Conservation (phyloP, 2,329 filamentous ascomycete genomes). For the Westerdykella aurantiaca region DNA sequence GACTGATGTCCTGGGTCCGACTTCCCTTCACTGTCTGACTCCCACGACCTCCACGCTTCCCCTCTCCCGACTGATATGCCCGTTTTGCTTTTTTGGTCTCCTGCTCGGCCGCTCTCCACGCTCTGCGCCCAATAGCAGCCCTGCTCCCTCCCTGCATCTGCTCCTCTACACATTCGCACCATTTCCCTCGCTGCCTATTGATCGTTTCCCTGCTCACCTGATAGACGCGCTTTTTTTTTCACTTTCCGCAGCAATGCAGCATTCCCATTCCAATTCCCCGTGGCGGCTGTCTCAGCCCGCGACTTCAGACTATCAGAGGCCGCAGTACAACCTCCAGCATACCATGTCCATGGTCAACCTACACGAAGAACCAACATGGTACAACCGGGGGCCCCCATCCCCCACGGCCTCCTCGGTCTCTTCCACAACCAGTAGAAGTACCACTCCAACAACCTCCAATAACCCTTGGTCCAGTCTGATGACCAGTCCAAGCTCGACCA, state of each 20-base stretch:
- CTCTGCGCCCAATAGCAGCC: constrained; percentile 16
- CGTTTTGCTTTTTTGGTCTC: constrained; percentile 26
- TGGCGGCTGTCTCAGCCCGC: constrained; percentile 27
- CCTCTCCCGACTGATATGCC: constrained; percentile 20
- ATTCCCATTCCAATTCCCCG: constrained; percentile 30
- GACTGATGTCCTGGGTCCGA: constrained; percentile 26
- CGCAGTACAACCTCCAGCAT: constrained; percentile 33
- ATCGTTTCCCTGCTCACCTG: constrained; percentile 16
- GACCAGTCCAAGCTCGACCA: constrained; percentile 20
- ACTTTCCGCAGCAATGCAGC: constrained; percentile 29
- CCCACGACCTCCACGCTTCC: constrained; percentile 16
- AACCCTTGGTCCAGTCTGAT: constrained; percentile 37
- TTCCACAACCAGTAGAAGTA: constrained; percentile 33
- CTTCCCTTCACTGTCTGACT: constrained; percentile 17
- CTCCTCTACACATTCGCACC: constrained; percentile 11
- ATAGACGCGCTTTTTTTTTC: constrained; percentile 12
- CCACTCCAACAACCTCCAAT: constrained; percentile 36
- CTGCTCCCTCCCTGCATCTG: constrained; percentile 11
- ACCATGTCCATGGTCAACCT: constrained; percentile 39
- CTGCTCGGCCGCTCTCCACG: constrained; percentile 13
- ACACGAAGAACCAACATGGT: constrained; percentile 35
- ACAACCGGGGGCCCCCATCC: constrained; percentile 31
- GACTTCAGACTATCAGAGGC: constrained; percentile 25
- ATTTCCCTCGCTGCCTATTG: constrained; percentile 18
- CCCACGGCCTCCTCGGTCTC: constrained; percentile 38